Base-by-base conservation (phyloP, 441 rosid genomes). In the Adansonia rubrostipa region DNA sequence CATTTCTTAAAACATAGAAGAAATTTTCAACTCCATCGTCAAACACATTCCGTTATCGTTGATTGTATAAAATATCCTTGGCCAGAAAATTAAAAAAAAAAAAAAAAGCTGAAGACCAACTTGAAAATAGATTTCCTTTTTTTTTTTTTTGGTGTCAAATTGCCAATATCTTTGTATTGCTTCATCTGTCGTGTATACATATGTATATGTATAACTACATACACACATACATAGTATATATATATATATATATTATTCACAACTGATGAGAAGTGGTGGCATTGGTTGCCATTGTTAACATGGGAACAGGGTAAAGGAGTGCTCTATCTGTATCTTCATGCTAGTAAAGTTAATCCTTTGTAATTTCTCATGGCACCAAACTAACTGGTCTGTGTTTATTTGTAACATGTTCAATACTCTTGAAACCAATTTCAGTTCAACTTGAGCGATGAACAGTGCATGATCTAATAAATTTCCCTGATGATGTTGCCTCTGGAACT, bases 331-430 rank as follows among this genome's bases (percentile, higher is more conserved):
- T 73, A 92, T 85, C 80, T 79, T 89, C 69, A 93, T 84, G 28
- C 86, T 83, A n/a, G 79, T 70, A 9, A 92, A 75, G 65, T 58
- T 85, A 36, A 90, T 85, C 74, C 79, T 81, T 1, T 78, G 77
- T 66, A 94, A 83, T 80, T 92, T 94, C 80, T 89, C 91, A 14
- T 17, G 81, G 24, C 97, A 94, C 97, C 98, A 94, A 2, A 84
- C 71, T 60, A 91, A 75, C 77, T 92, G 92, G 75, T 87, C 91
- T 2, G 83, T 79, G 2, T 85, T 84, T 24, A 94, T 66, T 42
- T 83, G 92, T 6, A 87, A 81, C 90, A 89, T 87, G 80, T 78
- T 87, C 56, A 88, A 83, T 28, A 90, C 95, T 80, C 93, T 91
- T 42, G 90, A 88, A 78, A 94, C 79, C 75, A 94, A 44, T 77